Conservation (phyloP, 73 alveolate species). For the Symbiodinium pilosum region DNA sequence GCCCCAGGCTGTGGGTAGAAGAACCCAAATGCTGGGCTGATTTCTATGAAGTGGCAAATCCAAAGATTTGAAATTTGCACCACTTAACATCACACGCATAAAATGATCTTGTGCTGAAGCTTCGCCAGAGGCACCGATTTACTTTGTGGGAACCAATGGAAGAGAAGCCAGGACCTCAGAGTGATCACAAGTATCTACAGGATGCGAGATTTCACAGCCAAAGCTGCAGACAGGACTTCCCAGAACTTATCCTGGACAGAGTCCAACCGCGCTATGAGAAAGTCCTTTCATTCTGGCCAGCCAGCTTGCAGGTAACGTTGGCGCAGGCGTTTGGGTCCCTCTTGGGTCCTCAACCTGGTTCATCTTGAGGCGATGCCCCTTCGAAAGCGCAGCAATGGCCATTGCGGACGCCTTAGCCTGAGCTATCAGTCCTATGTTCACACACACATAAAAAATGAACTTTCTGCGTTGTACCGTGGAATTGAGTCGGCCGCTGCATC, state of each 20-base stretch:
- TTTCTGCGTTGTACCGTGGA: neutral
- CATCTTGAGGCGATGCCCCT: conserved; percentile 15
- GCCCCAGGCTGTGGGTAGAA: too few species aligned
- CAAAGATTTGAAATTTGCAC: too few species aligned
- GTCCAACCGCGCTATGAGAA: conserved; percentile 14
- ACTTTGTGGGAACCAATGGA: conserved; percentile 71
- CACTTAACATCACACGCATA: neutral
- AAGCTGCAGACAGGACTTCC: neutral
- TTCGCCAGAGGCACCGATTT: conserved; percentile 14
- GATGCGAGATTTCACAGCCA: neutral
- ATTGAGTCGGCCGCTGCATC: conserved; percentile 24
- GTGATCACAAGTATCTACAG: neutral
- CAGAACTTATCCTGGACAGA: neutral
- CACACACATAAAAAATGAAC: neutral
- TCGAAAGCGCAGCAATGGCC: conserved; percentile 50
- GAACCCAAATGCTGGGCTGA: too few species aligned
- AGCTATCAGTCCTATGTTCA: neutral
- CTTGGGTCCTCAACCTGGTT: conserved; percentile 43
- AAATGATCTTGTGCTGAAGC: neutral
- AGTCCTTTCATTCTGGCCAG: neutral
- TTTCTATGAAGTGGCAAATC: too few species aligned
- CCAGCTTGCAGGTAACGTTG: too few species aligned
- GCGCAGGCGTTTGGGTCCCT: neutral
- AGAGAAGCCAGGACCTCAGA: conserved; percentile 76
- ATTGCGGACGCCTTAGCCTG: conserved; percentile 19